Base-by-base conservation (phyloP, 1,284 basidiomycete genomes). In the Ganoderma boninense region DNA sequence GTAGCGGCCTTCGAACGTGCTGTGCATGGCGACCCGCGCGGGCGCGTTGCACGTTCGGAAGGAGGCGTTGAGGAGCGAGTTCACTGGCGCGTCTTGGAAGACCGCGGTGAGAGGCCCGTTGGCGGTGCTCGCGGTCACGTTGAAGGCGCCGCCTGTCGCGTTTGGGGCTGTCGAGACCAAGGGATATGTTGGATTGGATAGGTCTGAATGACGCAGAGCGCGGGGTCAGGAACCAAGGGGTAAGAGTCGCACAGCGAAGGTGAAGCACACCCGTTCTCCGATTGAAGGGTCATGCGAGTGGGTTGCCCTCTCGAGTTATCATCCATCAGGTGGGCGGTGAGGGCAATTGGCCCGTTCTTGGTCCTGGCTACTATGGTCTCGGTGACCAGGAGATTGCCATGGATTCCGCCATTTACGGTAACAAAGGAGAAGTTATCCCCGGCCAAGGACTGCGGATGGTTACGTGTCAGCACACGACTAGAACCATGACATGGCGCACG, bases 1-100 rank as follows among this genome's bases (percentile, higher is more conserved):
- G 75, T 85, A 86, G 1, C 67, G 69, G 10, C 85, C 87, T 69
- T 89, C 84, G 69, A 81, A 87, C 1, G 85, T 80, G 42, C 75
- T 67, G 64, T 84, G 79, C 5, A 87, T 78, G 38, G 73, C 64
- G 16, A 84, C 80, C 26, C 74, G 62, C 2, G 81, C 78, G 0
- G 72, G 77, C 6, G 77, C 79, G 20, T 82, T 73, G 6, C 78
- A 70, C 23, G 85, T 82, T n/a, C 72, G 68, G 8, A 64, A 82
- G 2, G 74, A 68, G 66, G 83, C 73, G 65, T 73, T 42, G 52
- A 87, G 77, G 16, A 75, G 67, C 11, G 83, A 84, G 67, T 82
- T 78, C 40, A 82, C 70, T 1, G 88, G 85, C 1, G 81, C 81
- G 60, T 71, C 59, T 68, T 83, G 80, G 26, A 70, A 70, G 14